A percentile compares a stretch with the other conserved stretches of the same genome.
phyloP scores from a whole-genome alignment of 208 protist species.

The Leishmania mexicana region DNA sequence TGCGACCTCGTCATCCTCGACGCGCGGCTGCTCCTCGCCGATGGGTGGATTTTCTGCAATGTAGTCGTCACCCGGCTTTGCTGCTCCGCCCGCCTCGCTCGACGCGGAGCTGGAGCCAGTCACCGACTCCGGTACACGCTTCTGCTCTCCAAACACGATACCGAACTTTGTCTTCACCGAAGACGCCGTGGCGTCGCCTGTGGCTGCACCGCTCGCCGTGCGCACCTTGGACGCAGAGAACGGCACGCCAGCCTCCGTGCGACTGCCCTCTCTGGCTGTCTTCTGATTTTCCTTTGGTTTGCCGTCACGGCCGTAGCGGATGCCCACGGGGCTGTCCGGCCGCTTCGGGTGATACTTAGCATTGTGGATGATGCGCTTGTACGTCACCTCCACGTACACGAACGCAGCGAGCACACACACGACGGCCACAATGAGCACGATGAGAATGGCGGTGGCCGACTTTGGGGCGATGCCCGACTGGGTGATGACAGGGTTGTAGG shows the following conservation, averaged over 20 bases:
- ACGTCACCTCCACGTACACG: constrained; percentile 73
- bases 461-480: constrained; percentile 36
- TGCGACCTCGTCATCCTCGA: constrained; percentile 48
- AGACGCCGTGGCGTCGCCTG: neutral
- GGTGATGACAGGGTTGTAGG: constrained; percentile 43
- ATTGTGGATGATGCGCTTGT: constrained; percentile 68
- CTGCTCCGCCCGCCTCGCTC: constrained; percentile 11
- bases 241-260: constrained; percentile 9
- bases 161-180: constrained; percentile 67
- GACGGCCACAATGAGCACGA: constrained; percentile 61
- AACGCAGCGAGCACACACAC: constrained; percentile 51
- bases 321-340: constrained; percentile 50
- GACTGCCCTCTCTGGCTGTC: constrained; percentile 26
- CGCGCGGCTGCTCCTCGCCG: constrained; percentile 49
- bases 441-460: constrained; percentile 58
- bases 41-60: constrained; percentile 29
- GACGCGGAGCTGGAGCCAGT: constrained; percentile 15
- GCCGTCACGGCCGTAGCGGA: constrained; percentile 61
- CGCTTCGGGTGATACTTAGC: constrained; percentile 71
- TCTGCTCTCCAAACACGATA: constrained; percentile 54
- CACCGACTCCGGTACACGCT: constrained; percentile 37
- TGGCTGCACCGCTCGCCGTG: neutral
- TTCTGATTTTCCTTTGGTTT: constrained; percentile 38
- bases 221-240: constrained; percentile 11
- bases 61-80: constrained; percentile 7